Conservation (phyloP, 441 rosid genomes). For the Dalechampia spathulata region DNA sequence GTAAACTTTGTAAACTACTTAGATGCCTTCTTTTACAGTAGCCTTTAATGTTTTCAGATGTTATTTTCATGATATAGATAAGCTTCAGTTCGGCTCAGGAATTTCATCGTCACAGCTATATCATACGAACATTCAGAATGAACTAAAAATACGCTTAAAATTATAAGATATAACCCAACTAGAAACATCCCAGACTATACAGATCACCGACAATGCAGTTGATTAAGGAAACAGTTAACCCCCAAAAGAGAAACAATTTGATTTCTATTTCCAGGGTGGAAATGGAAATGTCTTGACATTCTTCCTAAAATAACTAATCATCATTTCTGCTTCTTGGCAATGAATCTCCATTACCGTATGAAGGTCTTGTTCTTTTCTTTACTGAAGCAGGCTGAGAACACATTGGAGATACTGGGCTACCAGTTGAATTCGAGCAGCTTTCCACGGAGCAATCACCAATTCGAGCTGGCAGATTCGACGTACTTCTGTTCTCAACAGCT, state of each 20-base stretch:
- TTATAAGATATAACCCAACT: slow-evolving; percentile 1
- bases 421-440: slow-evolving; percentile 67
- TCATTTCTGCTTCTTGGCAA: slow-evolving; percentile 67
- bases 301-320: slow-evolving; percentile 55
- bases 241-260: slow-evolving; percentile 17
- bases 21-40: slow-evolving; percentile 14
- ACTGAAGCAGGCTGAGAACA: slow-evolving; percentile 33
- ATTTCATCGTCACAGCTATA: neutral
- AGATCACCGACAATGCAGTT: slow-evolving; percentile 29
- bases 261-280: slow-evolving; percentile 14
- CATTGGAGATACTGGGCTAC: slow-evolving; percentile 47
- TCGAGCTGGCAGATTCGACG: slow-evolving; percentile 34
- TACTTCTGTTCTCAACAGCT: slow-evolving; percentile 38
- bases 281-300: slow-evolving; percentile 13
- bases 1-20: slow-evolving; percentile 15
- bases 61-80: neutral
- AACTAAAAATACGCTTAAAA: too few relatives aligned
- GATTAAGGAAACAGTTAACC: slow-evolving; percentile 1
- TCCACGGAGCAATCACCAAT: slow-evolving; percentile 59
- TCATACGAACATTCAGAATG: too few relatives aligned
- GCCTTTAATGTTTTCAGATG: slow-evolving; percentile 11
- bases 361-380: slow-evolving; percentile 60
- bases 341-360: slow-evolving; percentile 41
- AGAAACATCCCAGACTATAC: slow-evolving; percentile 31
- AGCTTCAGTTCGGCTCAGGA: too few relatives aligned